Percentiles rank a stretch among this genome's conserved stretches.
Conservation (phyloP, 768 basidiomycete species). For the Hygrocybe coccinea region DNA sequence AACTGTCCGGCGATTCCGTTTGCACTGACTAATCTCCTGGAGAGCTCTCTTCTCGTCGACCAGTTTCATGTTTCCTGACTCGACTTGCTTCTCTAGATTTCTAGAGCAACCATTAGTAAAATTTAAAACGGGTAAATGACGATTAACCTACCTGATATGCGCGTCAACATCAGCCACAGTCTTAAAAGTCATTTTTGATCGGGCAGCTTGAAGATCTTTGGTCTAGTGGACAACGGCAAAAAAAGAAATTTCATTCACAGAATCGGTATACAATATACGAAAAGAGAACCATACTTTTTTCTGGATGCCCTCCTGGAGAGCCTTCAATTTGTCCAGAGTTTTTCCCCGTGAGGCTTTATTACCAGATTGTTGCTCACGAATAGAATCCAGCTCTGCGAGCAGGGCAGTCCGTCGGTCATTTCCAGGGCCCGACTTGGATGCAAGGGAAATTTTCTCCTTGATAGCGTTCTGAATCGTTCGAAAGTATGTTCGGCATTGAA, state of each 20-base stretch:
- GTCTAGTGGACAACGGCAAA: slow-evolving; percentile 41
- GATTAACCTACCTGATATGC: slow-evolving; percentile 66
- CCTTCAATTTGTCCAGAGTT: slow-evolving; percentile 72
- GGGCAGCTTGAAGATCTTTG: slow-evolving; percentile 80
- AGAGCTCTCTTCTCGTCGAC: slow-evolving; percentile 94
- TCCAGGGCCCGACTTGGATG: slow-evolving; percentile 54
- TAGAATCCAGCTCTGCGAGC: slow-evolving; percentile 71
- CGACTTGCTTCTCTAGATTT: slow-evolving; percentile 82
- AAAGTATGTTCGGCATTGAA: background rate
- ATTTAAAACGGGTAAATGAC: background rate
- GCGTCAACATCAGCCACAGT: slow-evolving; percentile 81
- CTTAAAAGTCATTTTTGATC: slow-evolving; percentile 75
- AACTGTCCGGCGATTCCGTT: slow-evolving; percentile 66
- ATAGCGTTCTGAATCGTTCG: slow-evolving; percentile 49
- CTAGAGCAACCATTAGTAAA: slow-evolving; percentile 35
- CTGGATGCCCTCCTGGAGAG: slow-evolving; percentile 68
- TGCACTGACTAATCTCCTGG: slow-evolving; percentile 75
- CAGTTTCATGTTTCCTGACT: slow-evolving; percentile 86
- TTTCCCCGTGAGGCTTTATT: slow-evolving; percentile 68
- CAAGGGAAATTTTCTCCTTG: slow-evolving; percentile 68
- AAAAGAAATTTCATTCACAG: background rate
- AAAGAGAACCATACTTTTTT: slow-evolving; percentile 58
- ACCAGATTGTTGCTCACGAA: slow-evolving; percentile 74
- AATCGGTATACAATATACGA: slow-evolving; percentile 2
- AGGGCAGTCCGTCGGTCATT: slow-evolving; percentile 71